Evolutionary conservation across 768 basidiomycete species (phyloP).

Genomic region (Termitomyces sp.): DNA sequence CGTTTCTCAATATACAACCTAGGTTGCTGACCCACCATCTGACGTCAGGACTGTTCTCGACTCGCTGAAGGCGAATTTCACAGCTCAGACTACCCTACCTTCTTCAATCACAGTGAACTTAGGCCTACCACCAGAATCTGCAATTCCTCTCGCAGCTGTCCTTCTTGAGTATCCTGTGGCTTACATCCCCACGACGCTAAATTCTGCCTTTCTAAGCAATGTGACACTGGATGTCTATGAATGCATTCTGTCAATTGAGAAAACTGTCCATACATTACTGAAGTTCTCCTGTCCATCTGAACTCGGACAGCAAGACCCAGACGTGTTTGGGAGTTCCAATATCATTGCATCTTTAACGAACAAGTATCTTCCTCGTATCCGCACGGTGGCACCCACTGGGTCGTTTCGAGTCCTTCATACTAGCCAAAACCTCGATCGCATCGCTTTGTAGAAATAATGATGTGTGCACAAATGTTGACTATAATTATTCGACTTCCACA

Average conservation of each 20-base stretch:
- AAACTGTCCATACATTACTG: slow-evolving; percentile 31
- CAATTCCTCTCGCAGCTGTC: slow-evolving; percentile 51
- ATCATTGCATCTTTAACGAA: slow-evolving; percentile 24
- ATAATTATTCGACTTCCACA: slow-evolving; percentile 56
- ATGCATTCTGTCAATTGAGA: slow-evolving; percentile 21
- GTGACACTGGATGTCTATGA: slow-evolving; percentile 48
- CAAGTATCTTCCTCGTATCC: slow-evolving; percentile 29
- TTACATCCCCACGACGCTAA: slow-evolving; percentile 30
- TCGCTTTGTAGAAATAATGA: slow-evolving; percentile 37
- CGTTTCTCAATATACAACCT: background rate
- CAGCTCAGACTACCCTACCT: background rate
- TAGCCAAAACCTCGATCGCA: slow-evolving; percentile 35
- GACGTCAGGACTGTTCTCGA: slow-evolving; percentile 9
- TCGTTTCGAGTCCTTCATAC: slow-evolving; percentile 24
- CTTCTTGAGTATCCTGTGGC: slow-evolving; percentile 59
- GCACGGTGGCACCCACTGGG: slow-evolving; percentile 13
- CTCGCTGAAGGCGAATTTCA: slow-evolving; percentile 5
- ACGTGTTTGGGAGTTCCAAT: slow-evolving; percentile 13
- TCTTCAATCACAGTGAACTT: slow-evolving; percentile 24
- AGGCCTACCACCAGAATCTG: slow-evolving; percentile 18
- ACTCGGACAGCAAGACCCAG: slow-evolving; percentile 15
- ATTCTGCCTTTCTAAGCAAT: slow-evolving; percentile 36
- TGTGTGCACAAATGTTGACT: slow-evolving; percentile 5
- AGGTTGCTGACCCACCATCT: slow-evolving; percentile 15
- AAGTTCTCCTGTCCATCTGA: slow-evolving; percentile 53